Percentiles rank a stretch among this genome's conserved stretches.
Conservation (phyloP, 2,329 filamentous ascomycete genomes). For the Xylaria arbuscula region DNA sequence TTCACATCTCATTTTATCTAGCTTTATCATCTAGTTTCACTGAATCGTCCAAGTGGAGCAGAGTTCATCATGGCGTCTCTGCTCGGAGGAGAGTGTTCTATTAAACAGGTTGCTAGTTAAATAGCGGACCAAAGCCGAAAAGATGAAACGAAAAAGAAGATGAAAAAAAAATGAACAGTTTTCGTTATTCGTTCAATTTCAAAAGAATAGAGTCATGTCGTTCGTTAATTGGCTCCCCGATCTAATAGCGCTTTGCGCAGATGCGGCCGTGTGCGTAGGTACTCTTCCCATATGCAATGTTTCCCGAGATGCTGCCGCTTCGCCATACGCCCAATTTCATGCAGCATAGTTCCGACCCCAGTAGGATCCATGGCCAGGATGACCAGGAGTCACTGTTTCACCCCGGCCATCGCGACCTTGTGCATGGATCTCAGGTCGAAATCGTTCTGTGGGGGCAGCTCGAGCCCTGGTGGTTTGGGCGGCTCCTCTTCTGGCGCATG, state of each 20-base stretch:
- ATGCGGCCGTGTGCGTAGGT: conserved; percentile 28
- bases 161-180: neutral
- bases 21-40: neutral
- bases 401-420: conserved; percentile 48
- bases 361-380: conserved; percentile 15
- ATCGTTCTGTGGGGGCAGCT: conserved; percentile 31
- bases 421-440: conserved; percentile 49
- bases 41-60: neutral
- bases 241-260: conserved; percentile 27
- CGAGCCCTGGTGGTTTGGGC: conserved; percentile 11
- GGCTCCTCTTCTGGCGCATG: conserved; percentile 31
- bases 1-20: neutral
- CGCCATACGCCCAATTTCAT: conserved; percentile 46
- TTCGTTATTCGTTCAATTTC: conserved; percentile 34
- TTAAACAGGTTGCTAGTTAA: conserved; percentile 20
- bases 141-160: neutral
- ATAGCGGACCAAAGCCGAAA: conserved; percentile 17
- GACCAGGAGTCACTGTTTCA: conserved; percentile 42
- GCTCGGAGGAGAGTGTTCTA: conserved; percentile 27
- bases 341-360: conserved; percentile 37
- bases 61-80: conserved; percentile 20
- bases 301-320: conserved; percentile 35
- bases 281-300: conserved; percentile 30
- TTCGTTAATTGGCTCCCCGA: conserved; percentile 26
- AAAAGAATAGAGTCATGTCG: conserved; percentile 28